Percentiles rank a stretch among this genome's conserved stretches.
phyloP scores from a whole-genome alignment of 2,329 filamentous ascomycete genomes.

The Alternaria hordeiaustralica region DNA sequence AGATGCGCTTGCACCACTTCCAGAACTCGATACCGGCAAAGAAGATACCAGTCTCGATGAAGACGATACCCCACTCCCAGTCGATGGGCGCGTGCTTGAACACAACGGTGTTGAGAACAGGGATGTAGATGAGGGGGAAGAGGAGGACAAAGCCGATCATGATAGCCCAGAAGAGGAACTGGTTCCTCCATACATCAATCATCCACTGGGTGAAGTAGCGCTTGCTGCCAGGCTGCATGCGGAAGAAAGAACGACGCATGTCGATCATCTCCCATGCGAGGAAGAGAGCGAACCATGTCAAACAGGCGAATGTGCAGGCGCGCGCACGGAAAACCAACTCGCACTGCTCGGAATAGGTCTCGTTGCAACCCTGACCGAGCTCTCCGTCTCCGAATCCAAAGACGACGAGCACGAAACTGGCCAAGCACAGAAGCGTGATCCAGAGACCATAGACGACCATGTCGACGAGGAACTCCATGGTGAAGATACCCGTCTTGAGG shows the following conservation, averaged over 20 bases:
- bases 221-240: slow-evolving; percentile 70
- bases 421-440: slow-evolving; percentile 40
- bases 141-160: slow-evolving; percentile 54
- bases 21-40: slow-evolving; percentile 69
- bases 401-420: slow-evolving; percentile 47
- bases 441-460: slow-evolving; percentile 49
- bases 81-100: slow-evolving; percentile 70
- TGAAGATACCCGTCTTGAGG: slow-evolving; percentile 48
- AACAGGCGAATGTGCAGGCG: slow-evolving; percentile 74
- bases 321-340: slow-evolving; percentile 60
- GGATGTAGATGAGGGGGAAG: slow-evolving; percentile 66
- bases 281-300: slow-evolving; percentile 80
- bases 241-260: slow-evolving; percentile 75
- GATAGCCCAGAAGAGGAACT: slow-evolving; percentile 63
- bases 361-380: slow-evolving; percentile 46
- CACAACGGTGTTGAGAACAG: slow-evolving; percentile 68
- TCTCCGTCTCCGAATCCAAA: slow-evolving; percentile 43
- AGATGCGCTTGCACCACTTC: slow-evolving; percentile 69
- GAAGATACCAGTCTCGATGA: slow-evolving; percentile 67
- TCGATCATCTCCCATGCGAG: slow-evolving; percentile 81
- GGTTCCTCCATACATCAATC: slow-evolving; percentile 72
- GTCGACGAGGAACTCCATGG: slow-evolving; percentile 46
- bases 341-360: slow-evolving; percentile 38
- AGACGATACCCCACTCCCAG: slow-evolving; percentile 74
- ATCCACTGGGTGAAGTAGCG: slow-evolving; percentile 63